phyloP scores from a whole-genome alignment of 768 basidiomycete species.

The Russula ochroleuca region DNA sequence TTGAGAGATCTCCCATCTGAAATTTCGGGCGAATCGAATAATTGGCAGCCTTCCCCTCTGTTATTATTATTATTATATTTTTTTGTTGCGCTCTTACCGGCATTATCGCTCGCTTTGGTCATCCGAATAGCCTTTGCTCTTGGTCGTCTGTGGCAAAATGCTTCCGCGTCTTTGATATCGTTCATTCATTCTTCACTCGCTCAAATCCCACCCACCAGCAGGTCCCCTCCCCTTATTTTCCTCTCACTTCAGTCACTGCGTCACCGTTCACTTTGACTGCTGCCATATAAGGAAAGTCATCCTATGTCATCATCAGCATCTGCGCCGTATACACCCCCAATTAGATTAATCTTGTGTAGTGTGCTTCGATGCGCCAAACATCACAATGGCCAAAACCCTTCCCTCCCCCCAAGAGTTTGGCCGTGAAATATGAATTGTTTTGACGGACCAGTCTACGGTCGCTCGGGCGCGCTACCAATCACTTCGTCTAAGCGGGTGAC shows the following conservation, averaged over 20 bases:
- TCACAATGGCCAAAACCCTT: not conserved
- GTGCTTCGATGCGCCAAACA: slow-evolving; percentile 15
- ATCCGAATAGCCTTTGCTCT: slow-evolving; percentile 23
- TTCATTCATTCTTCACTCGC: slow-evolving; percentile 10
- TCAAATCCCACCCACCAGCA: slow-evolving; percentile 7
- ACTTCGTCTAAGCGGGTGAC: slow-evolving; percentile 3
- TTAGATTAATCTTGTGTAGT: slow-evolving; percentile 18
- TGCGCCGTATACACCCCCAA: slow-evolving; percentile 7
- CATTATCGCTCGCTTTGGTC: slow-evolving; percentile 27
- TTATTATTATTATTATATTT: slow-evolving; percentile 1
- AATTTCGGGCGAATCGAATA: slow-evolving; percentile 15
- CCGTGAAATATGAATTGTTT: slow-evolving; percentile 19
- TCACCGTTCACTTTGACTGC: not conserved
- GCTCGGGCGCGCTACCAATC: slow-evolving; percentile 3
- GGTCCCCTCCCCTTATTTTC: not conserved
- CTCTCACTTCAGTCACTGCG: not conserved
- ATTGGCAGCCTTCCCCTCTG: not conserved
- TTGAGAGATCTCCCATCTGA: slow-evolving; percentile 10
- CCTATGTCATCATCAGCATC: slow-evolving; percentile 7
- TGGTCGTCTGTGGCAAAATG: slow-evolving; percentile 11
- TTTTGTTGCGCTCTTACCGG: slow-evolving; percentile 18
- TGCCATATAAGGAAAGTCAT: not conserved
- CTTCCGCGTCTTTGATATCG: slow-evolving; percentile 6
- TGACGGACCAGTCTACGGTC: not conserved
- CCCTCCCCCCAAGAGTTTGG: not conserved